These are phyloP conservation scores for Ophiostoma populinum DNA, from an alignment of 2,329 filamentous ascomycete genomes.

Conservation along the genomic window DNA sequence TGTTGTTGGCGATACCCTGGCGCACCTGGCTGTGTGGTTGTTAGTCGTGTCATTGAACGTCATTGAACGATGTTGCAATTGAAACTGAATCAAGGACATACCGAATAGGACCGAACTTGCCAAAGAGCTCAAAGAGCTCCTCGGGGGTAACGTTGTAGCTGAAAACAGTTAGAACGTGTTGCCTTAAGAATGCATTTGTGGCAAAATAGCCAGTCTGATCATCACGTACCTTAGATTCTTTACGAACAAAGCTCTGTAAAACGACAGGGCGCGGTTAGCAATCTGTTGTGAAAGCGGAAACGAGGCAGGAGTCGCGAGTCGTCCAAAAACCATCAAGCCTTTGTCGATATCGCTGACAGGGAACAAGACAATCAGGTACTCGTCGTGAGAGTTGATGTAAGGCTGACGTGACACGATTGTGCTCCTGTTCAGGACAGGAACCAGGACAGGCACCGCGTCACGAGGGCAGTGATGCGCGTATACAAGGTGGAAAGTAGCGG, in stretches of 20 bases:
- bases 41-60: slow-evolving; percentile 1
- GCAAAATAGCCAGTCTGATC: too few relatives aligned
- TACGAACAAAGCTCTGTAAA: slow-evolving; percentile 85
- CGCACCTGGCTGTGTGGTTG: slow-evolving; percentile 64
- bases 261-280: slow-evolving; percentile 14
- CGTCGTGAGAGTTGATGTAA: background rate
- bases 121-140: slow-evolving; percentile 97
- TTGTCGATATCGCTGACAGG: too few relatives aligned
- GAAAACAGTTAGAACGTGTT: slow-evolving; percentile 4
- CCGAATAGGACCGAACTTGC: slow-evolving; percentile 91
- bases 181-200: slow-evolving; percentile 23
- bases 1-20: slow-evolving; percentile 91
- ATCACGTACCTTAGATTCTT: slow-evolving; percentile 98
- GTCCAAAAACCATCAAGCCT: too few relatives aligned
- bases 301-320: too few relatives aligned
- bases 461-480: background rate
- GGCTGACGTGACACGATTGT: background rate
- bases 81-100: slow-evolving; percentile 30
- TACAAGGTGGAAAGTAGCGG: too few relatives aligned
- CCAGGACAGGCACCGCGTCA: background rate
- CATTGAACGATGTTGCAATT: too few relatives aligned
- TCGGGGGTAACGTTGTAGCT: slow-evolving; percentile 99
- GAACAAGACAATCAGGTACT: too few relatives aligned
- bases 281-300: background rate
- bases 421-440: background rate